Evolutionary conservation across 2,329 filamentous ascomycete species (phyloP).

Genomic region (Paecilomyces formosus): DNA sequence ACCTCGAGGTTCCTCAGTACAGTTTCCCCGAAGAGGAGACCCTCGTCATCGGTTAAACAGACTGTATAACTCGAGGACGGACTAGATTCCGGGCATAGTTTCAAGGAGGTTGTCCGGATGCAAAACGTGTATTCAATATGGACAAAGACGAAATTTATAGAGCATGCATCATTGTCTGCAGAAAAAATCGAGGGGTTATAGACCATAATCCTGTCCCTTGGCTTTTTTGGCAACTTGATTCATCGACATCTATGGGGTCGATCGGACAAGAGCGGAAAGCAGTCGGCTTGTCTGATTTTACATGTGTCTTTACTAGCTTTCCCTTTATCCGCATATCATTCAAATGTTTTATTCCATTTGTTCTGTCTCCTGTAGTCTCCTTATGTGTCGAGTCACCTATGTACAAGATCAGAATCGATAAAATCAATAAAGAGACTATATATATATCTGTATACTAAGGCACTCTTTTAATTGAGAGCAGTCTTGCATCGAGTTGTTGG

Average conservation of each 20-base stretch:
- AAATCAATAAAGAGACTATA: background rate
- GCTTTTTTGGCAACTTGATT: background rate
- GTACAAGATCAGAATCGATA: background rate
- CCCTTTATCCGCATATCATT: background rate
- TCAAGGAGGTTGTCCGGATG: background rate
- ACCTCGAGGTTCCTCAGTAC: conserved; percentile 90
- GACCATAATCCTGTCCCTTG: background rate
- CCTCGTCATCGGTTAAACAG: conserved; percentile 81
- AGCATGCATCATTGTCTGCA: background rate
- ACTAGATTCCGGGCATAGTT: background rate
- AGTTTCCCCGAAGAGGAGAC: conserved; percentile 85
- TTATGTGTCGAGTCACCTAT: background rate
- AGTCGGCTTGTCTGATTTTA: background rate
- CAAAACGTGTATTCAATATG: background rate
- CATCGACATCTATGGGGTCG: background rate
- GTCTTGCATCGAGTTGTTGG: no score
- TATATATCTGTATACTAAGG: background rate
- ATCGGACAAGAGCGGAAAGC: background rate
- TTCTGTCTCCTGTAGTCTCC: background rate
- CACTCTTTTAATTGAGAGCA: background rate
- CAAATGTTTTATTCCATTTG: background rate
- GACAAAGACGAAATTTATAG: background rate
- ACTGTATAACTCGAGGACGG: background rate
- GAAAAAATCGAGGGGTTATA: background rate
- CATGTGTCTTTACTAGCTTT: background rate